phyloP scores from a whole-genome alignment of 208 protist genomes.

The Tritrichomonas musculus region DNA sequence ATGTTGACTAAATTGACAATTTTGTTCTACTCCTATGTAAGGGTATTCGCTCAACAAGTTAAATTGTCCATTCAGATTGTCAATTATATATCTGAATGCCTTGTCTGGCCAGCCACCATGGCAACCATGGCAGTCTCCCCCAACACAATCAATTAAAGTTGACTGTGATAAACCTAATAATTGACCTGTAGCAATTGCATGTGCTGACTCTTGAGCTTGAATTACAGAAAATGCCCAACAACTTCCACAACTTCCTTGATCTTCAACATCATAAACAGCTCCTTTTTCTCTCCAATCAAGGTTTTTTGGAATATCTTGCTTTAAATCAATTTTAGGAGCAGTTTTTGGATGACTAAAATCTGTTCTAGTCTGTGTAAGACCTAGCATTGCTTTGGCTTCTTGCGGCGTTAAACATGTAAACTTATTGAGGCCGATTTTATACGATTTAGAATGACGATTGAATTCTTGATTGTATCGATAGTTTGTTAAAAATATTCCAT shows the following conservation, averaged over 20 bases:
- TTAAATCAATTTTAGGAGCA: too few species aligned
- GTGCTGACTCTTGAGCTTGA: constrained; percentile 40
- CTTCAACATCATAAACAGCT: constrained; percentile 51
- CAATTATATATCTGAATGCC: too few species aligned
- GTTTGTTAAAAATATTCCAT: not conserved
- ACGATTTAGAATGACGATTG: not conserved
- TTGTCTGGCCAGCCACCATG: too few species aligned
- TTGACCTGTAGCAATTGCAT: constrained; percentile 40
- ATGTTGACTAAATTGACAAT: too few species aligned
- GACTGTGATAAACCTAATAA: not conserved
- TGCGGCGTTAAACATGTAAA: not conserved
- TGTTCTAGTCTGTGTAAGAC: too few species aligned
- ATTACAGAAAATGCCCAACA: constrained; percentile 55
- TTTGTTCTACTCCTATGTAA: too few species aligned
- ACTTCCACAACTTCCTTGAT: constrained; percentile 59
- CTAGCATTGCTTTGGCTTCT: not conserved
- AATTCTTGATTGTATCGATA: not conserved
- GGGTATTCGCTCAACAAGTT: too few species aligned
- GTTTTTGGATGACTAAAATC: too few species aligned
- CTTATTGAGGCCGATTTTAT: not conserved
- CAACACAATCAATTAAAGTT: too few species aligned
- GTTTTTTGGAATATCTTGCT: constrained; percentile 33
- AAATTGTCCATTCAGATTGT: too few species aligned
- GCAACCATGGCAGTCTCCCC: too few species aligned
- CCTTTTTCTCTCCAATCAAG: constrained; percentile 57